Conservation (phyloP, 2,329 filamentous ascomycete species). For the Diaporthe batatas region DNA sequence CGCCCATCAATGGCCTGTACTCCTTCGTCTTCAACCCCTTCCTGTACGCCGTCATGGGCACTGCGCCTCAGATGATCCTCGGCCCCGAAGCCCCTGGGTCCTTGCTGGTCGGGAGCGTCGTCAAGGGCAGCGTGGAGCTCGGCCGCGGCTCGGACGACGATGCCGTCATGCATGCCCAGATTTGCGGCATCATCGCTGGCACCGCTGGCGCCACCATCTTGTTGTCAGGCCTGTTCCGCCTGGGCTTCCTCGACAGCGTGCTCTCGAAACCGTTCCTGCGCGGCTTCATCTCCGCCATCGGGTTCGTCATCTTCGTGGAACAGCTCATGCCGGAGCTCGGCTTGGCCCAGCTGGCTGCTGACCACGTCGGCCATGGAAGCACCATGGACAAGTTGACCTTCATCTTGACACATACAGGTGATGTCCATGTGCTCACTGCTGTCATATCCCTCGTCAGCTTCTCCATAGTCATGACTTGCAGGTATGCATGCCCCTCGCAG, state of each 20-base stretch:
- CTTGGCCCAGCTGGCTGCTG: slow-evolving; percentile 74
- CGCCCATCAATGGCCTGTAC: slow-evolving; percentile 94
- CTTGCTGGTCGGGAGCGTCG: slow-evolving; percentile 87
- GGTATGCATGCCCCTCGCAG: slow-evolving; percentile 63
- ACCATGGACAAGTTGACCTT: slow-evolving; percentile 89
- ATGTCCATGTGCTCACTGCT: slow-evolving; percentile 81
- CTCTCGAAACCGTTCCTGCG: slow-evolving; percentile 91
- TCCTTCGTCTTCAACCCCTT: slow-evolving; percentile 93
- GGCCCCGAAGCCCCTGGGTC: slow-evolving; percentile 96
- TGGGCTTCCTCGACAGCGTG: slow-evolving; percentile 95
- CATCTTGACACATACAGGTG: slow-evolving; percentile 74
- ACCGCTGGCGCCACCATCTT: slow-evolving; percentile 91
- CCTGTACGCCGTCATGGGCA: slow-evolving; percentile 91
- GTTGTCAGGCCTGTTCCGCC: slow-evolving; percentile 83
- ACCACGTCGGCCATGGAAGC: slow-evolving; percentile 81
- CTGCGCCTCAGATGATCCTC: slow-evolving; percentile 92
- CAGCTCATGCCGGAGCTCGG: slow-evolving; percentile 94
- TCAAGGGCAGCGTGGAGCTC: slow-evolving; percentile 80
- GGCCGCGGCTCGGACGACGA: slow-evolving; percentile 76
- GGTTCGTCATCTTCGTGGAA: slow-evolving; percentile 95
- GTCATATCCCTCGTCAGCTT: slow-evolving; percentile 85
- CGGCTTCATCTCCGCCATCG: slow-evolving; percentile 97
- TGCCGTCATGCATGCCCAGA: slow-evolving; percentile 77
- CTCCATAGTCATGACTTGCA: slow-evolving; percentile 88
- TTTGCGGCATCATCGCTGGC: slow-evolving; percentile 89